Evolutionary conservation across 1,284 basidiomycete species (phyloP).

Genomic region (Macrocybe sp.): DNA sequence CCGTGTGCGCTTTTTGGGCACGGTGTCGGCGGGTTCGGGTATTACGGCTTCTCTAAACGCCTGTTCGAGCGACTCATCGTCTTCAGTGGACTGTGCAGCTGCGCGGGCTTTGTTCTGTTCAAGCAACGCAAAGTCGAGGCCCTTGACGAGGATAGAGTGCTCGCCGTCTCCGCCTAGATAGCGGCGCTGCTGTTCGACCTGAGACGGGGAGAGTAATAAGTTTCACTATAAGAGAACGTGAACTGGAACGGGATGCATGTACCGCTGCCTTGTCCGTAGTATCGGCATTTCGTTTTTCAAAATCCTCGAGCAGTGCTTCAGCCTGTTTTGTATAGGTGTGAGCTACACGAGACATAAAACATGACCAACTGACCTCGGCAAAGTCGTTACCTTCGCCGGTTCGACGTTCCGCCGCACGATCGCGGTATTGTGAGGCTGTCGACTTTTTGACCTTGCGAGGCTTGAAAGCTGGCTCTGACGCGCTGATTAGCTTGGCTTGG

Average conservation of each 20-base stretch:
- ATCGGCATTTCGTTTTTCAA: conserved; percentile 59
- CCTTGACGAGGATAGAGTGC: conserved; percentile 85
- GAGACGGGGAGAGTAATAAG: conserved; percentile 4
- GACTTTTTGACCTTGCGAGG: conserved; percentile 69
- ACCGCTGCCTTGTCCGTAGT: conserved; percentile 55
- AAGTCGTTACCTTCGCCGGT: conserved; percentile 60
- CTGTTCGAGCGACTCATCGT: conserved; percentile 75
- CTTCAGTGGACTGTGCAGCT: conserved; percentile 44
- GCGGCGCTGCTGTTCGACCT: conserved; percentile 74
- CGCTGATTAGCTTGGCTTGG: conserved; percentile 28
- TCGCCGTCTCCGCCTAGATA: conserved; percentile 87
- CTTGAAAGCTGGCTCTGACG: conserved; percentile 60
- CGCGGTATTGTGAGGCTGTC: conserved; percentile 50
- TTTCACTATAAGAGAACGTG: neutral
- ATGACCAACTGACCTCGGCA: conserved; percentile 46
- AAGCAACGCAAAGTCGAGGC: conserved; percentile 84
- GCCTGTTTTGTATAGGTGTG: conserved; percentile 41
- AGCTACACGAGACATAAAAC: neutral
- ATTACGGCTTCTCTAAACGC: conserved; percentile 46
- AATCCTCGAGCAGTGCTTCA: conserved; percentile 76
- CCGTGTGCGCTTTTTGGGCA: conserved; percentile 61
- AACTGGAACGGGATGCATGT: conserved; percentile 18
- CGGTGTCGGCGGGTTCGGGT: conserved; percentile 16
- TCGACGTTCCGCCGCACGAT: conserved; percentile 68
- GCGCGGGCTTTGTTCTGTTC: conserved; percentile 76